Conservation (phyloP, 805 yeast species). For the Wilhelminamyces savonicus region DNA sequence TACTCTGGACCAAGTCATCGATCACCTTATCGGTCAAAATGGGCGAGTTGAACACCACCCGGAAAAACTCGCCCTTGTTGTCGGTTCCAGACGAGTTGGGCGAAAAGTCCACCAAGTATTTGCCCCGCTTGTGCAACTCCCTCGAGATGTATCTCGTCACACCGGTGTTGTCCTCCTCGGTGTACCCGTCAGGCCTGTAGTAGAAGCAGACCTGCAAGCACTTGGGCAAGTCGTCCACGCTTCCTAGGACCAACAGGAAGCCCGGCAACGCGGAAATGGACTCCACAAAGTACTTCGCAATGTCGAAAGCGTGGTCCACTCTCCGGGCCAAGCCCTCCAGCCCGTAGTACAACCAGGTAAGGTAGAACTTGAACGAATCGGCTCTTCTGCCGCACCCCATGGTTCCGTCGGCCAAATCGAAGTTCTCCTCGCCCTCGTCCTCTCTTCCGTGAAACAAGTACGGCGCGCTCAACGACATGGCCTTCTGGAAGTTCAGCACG, state of each 20-base stretch:
- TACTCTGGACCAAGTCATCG: slow-evolving; percentile 30
- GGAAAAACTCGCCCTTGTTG: slow-evolving; percentile 68
- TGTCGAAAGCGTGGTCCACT: slow-evolving; percentile 65
- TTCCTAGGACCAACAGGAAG: slow-evolving; percentile 44
- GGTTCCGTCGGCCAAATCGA: slow-evolving; percentile 81
- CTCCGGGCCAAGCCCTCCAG: slow-evolving; percentile 55
- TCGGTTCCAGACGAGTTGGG: slow-evolving; percentile 49
- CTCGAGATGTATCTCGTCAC: slow-evolving; percentile 59
- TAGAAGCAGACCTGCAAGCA: slow-evolving; percentile 83
- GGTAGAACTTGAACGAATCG: slow-evolving; percentile 70
- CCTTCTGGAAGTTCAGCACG: slow-evolving; percentile 54
- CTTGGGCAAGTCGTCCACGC: slow-evolving; percentile 53
- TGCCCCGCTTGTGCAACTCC: slow-evolving; percentile 54
- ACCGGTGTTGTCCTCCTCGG: slow-evolving; percentile 30
- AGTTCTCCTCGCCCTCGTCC: slow-evolving; percentile 43
- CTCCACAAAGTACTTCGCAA: slow-evolving; percentile 56
- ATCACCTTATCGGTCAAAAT: slow-evolving; percentile 28
- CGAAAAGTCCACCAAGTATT: slow-evolving; percentile 71
- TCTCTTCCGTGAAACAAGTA: slow-evolving; percentile 64
- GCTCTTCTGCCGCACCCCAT: slow-evolving; percentile 90
- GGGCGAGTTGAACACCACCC: slow-evolving; percentile 81
- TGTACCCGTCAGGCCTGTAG: slow-evolving; percentile 42
- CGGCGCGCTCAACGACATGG: slow-evolving; percentile 76
- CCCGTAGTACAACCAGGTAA: slow-evolving; percentile 82
- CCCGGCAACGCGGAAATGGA: slow-evolving; percentile 31